Base-by-base conservation (phyloP, 768 basidiomycete species). In the Mycena floridula region DNA sequence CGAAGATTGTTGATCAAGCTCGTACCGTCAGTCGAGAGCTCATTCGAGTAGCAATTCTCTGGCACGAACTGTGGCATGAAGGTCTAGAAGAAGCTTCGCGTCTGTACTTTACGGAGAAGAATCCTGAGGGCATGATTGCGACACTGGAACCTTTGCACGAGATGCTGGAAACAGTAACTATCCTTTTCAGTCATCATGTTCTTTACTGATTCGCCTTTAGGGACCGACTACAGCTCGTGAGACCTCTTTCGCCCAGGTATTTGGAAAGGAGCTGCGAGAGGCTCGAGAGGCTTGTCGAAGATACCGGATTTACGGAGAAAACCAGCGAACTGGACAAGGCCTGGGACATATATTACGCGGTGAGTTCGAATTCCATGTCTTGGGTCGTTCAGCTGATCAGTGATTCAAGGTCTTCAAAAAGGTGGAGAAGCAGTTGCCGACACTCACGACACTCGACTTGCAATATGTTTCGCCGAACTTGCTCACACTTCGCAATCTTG, bases 21-120 rank as follows among this genome's bases (percentile, higher is more conserved):
- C 68, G 84, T 37, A 59, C 95, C 21, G 91, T 99, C 62, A 90
- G 90, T 58, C 82, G 88, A 24, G 96, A 99, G 60, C 76, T 99
- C 27, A 97, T 98, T 47, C 85, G 96, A 16, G 90, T 98, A 6
- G 95, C 96, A 6, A 98, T 99, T 48, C 70, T 99, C 9, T 99
- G 96, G 96, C 94, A 98, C 54, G 96, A 99, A 61, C 70, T 93
- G 51, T 99, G 96, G 96, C 93, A 97, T 55, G 96, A 99, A 66
- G 93, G 91, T 15, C 71, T 99, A 18, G 96, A 99, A 66, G 96
- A 99, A 63, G 96, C 96, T 5, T 96, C 94, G 6, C 79, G 96
- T 32, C 67, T 92, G 37, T 99, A 93, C 68, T 99, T 94, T 72
- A 93, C 90, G 8, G 96, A 98, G 54, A 88, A 91, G 56, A 96